A percentile compares a stretch with the other conserved stretches of the same genome.
Conservation (phyloP, 768 basidiomycete species). For the Tricholoma flavovirens region DNA sequence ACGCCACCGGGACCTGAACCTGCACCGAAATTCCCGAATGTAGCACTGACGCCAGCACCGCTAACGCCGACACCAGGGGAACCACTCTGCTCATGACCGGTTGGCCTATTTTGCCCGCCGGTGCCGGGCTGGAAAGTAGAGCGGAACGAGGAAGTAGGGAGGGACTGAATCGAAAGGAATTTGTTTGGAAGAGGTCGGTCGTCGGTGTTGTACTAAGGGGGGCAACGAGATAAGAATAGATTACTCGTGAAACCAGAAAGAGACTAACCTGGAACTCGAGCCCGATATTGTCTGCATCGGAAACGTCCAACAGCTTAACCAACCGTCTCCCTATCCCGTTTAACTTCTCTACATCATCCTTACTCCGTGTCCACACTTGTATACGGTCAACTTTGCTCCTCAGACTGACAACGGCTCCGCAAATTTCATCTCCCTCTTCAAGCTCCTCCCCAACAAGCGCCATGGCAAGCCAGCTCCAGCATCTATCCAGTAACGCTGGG, state of each 20-base stretch:
- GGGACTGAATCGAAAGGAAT: constrained; percentile 72
- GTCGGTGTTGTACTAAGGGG: constrained; percentile 73
- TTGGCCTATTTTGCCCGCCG: constrained; percentile 13
- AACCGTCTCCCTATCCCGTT: constrained; percentile 83
- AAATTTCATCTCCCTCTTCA: constrained; percentile 68
- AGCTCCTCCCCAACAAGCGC: constrained; percentile 84
- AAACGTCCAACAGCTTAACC: constrained; percentile 76
- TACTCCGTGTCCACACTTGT: constrained; percentile 84
- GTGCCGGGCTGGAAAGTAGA: constrained; percentile 47
- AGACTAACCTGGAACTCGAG: constrained; percentile 81
- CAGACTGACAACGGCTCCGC: constrained; percentile 82
- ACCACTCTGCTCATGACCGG: neutral
- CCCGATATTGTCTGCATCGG: constrained; percentile 78
- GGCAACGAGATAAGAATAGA: neutral
- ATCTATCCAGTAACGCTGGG: constrained; percentile 71
- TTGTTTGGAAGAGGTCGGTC: constrained; percentile 78
- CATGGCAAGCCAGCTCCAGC: constrained; percentile 90
- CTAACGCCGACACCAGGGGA: constrained; percentile 1
- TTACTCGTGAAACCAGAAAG: neutral
- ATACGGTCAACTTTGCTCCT: constrained; percentile 85
- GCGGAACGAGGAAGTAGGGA: constrained; percentile 63
- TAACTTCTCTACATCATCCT: constrained; percentile 80
- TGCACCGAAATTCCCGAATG: constrained; percentile 30
- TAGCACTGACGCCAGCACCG: constrained; percentile 10
- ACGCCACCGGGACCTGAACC: constrained; percentile 3